Percentiles rank a stretch among this genome's conserved stretches.
phyloP scores from a whole-genome alignment of 805 yeast species.

The Wickerhamomyces strasburgensis region DNA sequence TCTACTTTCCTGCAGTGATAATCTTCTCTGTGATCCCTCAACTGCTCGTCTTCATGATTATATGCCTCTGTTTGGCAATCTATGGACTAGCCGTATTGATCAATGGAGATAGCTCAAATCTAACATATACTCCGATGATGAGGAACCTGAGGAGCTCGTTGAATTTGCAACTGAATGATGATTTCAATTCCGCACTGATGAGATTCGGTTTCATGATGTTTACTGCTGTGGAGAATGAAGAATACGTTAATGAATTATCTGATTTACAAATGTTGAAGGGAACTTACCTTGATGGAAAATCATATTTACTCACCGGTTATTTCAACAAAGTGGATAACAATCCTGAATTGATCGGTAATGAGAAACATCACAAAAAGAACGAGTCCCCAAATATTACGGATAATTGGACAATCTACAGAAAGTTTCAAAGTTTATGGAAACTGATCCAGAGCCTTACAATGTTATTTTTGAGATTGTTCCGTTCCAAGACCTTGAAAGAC shows the following conservation, averaged over 20 bases:
- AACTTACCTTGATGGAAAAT: constrained; percentile 48
- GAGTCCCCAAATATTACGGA: neutral
- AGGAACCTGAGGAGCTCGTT: constrained; percentile 35
- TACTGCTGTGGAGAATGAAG: constrained; percentile 61
- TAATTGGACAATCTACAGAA: constrained; percentile 13
- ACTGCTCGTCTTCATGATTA: constrained; percentile 45
- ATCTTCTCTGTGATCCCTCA: constrained; percentile 65
- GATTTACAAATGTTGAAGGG: constrained; percentile 40
- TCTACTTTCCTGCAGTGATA: constrained; percentile 50
- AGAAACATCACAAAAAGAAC: neutral
- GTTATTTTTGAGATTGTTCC: constrained; percentile 7
- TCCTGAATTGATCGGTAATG: constrained; percentile 11
- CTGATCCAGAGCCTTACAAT: constrained; percentile 6
- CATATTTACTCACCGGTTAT: constrained; percentile 19
- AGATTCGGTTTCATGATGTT: constrained; percentile 59
- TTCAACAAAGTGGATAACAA: constrained; percentile 23
- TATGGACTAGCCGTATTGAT: constrained; percentile 55
- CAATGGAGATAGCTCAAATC: constrained; percentile 37
- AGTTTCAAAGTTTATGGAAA: constrained; percentile 9
- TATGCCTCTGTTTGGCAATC: constrained; percentile 45
- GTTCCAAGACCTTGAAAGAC: no score
- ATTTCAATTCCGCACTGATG: constrained; percentile 58
- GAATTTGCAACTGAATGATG: constrained; percentile 44
- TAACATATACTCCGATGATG: constrained; percentile 32
- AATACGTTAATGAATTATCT: constrained; percentile 57